Base-by-base conservation (phyloP, 495 filamentous ascomycete genomes). In the Penicilliopsis zonata region DNA sequence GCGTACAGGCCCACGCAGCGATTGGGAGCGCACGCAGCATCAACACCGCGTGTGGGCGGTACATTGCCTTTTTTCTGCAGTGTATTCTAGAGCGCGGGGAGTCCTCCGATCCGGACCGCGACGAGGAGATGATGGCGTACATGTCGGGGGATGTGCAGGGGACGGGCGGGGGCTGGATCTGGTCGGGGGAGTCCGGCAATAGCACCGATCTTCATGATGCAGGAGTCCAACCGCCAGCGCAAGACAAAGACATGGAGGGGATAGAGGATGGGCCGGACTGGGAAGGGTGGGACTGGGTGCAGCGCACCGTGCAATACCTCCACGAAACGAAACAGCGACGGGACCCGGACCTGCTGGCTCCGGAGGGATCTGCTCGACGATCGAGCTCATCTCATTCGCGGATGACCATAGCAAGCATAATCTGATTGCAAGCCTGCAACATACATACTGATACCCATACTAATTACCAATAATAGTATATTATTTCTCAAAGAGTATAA, bases 51-150 rank as follows among this genome's bases (percentile, higher is more conserved):
- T 94, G 88, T 44, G 86, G 86, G 2, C 77, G 83, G 9, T 79
- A 86, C 45, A 50, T 93, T 7, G 65, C 72, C n/a, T 94, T 93
- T 53, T 95, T 95, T 55, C 47, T 90, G 3, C 67, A 70, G 5
- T 57, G 63, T 17, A 56, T 96, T 2, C 41, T 70, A 10, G 65
- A 69, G 9, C 81, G 68, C 3, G 59, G 59, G 19, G 68, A 72
- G 10, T 46, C 66, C 5, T 46, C 46, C 1, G 47, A 69, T 10
- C 48, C 86, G 2, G 64, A 84, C n/a, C 57, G 67, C 13, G 90
- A 98, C 50, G 90, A 95, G 41, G 90, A 94, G 52, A 75, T 98
- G 50, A 60, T 96, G 20, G 82, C 77, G 1, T 93, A 94, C 49
- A 77, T 82, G 1, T 88, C 82, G 14, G 85, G 80, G 0, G 90